Evolutionary conservation across 805 yeast species (phyloP), one percentile per base, ranked within the genome.

Genomic region (Metschnikowia lachancei): DNA sequence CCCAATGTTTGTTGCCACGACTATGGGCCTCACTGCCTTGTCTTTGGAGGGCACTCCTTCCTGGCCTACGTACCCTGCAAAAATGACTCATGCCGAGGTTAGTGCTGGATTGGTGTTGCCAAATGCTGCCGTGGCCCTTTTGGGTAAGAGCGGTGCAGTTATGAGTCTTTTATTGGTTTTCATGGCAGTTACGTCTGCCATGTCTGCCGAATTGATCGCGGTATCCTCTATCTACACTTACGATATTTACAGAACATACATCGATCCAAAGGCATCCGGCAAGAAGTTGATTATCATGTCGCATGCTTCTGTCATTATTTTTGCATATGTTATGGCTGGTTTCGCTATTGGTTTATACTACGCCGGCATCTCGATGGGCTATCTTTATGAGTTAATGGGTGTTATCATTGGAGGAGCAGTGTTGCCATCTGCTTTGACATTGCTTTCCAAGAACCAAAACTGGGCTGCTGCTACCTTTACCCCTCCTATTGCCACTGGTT

Each of bases 171-270:
- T 90, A 29, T 68, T 90, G 73, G 79, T 89, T 10, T 90, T 90
- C 66, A 86, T 88, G 91, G 96, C 97, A 20, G 92, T 86, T 36
- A 90, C 97, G 0, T 85, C 95, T 39, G 96, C 97, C 20, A 81
- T 87, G 78, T 86, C 95, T 28, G 92, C 96, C 32, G 96, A 90
- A 66, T 78, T 90, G 59, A 87, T 90, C 61, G 85, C 96, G 2
- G 91, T 87, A 16, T 85, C 95, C 3, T 84, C 96, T 2, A 80
- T 90, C 50, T 78, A 82, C 72, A 86, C 96, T 36, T 90, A 87
- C 57, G 97, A 90, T 67, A 74, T 90, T 51, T 90, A 85, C 79
- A 81, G 87, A 67, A 77, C 82, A 20, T 89, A 90, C 67, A 69
- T 89, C 58, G 81, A 87, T 60, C 95, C 95, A 39, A 70, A 72